Percentiles rank a stretch among this genome's conserved stretches.
Conservation (phyloP, 139 green algal species). For the Chlamydomonas applanata region DNA sequence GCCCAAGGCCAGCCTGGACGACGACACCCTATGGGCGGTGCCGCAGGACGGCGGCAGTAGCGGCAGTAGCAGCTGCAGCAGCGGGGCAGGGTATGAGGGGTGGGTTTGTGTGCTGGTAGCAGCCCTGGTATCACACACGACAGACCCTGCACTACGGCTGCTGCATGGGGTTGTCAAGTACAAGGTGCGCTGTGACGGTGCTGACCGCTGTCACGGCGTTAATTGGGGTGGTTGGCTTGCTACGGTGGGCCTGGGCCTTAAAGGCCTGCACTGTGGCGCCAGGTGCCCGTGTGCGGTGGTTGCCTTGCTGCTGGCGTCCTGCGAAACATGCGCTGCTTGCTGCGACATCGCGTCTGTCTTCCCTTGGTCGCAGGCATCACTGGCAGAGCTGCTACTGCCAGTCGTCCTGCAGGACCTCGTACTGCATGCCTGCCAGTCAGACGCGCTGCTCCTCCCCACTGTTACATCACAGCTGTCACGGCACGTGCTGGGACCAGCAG, state of each 20-base stretch:
- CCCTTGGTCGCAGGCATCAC: neutral
- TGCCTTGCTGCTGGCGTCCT: too few relatives aligned
- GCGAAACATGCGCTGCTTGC: neutral
- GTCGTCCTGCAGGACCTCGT: conserved; percentile 1
- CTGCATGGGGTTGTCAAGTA: neutral
- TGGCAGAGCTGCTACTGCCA: conserved; percentile 10
- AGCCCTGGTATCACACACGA: neutral
- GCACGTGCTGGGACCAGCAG: conserved; percentile 2
- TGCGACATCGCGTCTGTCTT: neutral
- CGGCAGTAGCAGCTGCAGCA: neutral
- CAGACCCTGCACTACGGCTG: neutral
- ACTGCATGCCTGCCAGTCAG: neutral
- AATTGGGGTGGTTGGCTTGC: too few relatives aligned
- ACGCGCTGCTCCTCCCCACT: neutral
- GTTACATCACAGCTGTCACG: neutral
- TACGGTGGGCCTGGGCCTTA: too few relatives aligned
- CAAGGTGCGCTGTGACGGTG: too few relatives aligned
- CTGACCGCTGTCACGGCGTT: too few relatives aligned
- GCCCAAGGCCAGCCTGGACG: too few relatives aligned
- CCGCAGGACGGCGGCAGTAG: too few relatives aligned
- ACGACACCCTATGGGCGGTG: too few relatives aligned
- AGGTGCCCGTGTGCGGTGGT: too few relatives aligned
- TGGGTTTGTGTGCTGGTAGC: neutral
- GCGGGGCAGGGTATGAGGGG: neutral
- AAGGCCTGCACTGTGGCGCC: too few relatives aligned